Evolutionary conservation across 176 grass and related monocot genomes (phyloP).

Genomic region (Phragmites australis): DNA sequence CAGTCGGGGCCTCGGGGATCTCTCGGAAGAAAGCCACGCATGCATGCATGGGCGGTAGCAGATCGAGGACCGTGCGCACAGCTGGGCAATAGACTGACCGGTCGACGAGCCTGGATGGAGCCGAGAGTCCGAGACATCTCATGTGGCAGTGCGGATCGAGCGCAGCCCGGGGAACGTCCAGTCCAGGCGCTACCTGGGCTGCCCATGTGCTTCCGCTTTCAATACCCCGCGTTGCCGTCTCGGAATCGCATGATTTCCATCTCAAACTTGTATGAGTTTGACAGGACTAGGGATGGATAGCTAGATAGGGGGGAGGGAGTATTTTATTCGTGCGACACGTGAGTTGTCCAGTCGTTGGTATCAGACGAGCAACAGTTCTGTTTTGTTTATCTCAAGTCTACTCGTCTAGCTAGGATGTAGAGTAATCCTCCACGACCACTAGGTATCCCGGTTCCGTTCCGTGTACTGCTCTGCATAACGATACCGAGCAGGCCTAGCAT

Average conservation of each 20-base stretch:
- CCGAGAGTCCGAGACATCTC: slow-evolving; percentile 18
- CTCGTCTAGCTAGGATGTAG: background rate
- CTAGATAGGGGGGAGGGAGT: background rate
- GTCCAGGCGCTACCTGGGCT: slow-evolving; percentile 9
- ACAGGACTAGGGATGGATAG: background rate
- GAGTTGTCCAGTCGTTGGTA: background rate
- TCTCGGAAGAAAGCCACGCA: background rate
- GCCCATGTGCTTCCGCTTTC: background rate
- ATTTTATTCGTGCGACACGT: slow-evolving; percentile 1
- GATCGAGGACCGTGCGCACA: background rate
- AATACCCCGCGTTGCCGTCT: background rate
- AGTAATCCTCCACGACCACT: too few species aligned
- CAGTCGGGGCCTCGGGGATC: background rate
- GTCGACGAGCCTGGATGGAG: background rate
- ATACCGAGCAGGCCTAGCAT: background rate
- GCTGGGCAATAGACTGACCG: background rate
- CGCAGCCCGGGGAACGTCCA: background rate
- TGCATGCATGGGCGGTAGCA: background rate
- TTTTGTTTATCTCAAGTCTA: slow-evolving; percentile 4
- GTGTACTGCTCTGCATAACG: background rate
- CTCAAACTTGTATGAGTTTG: background rate
- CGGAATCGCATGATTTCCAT: background rate
- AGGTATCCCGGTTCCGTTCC: background rate
- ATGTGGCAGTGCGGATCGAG: slow-evolving; percentile 4
- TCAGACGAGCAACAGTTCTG: background rate